Percentiles rank a stretch among this genome's conserved stretches.
These are phyloP conservation scores for Medicago lupulina DNA, from an alignment of 306 rosid genomes.

Conservation along the genomic window DNA sequence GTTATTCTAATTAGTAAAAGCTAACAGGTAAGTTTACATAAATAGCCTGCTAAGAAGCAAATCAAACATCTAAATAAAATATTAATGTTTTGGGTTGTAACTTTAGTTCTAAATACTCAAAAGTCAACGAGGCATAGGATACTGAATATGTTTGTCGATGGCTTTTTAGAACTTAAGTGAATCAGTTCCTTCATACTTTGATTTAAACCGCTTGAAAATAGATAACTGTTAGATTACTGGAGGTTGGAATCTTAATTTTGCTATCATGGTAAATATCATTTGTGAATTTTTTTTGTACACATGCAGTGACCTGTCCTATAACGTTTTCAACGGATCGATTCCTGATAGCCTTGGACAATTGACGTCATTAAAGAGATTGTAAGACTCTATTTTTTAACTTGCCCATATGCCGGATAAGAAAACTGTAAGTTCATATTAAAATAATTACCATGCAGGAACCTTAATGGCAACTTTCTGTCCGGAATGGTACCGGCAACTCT, in stretches of 20 bases:
- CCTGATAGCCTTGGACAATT: conserved; percentile 93
- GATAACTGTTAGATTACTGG: conserved; percentile 12
- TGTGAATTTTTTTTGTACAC: conserved; percentile 38
- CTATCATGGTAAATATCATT: conserved; percentile 38
- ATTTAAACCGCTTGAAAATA: conserved; percentile 22
- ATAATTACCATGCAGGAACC: conserved; percentile 67
- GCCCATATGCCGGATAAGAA: conserved; percentile 22
- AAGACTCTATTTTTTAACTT: conserved; percentile 49
- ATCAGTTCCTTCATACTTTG: conserved; percentile 11
- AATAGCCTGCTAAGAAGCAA: neutral
- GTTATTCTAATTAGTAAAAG: conserved; percentile 24
- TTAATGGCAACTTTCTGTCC: conserved; percentile 76
- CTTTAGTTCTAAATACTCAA: conserved; percentile 1
- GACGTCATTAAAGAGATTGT: conserved; percentile 72
- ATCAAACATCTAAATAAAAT: neutral
- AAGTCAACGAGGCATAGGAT: neutral
- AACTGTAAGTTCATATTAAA: conserved; percentile 30
- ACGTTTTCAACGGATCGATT: conserved; percentile 83
- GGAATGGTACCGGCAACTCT: conserved; percentile 86
- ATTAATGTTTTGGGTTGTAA: neutral
- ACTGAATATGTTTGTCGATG: conserved; percentile 15
- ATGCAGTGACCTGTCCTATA: conserved; percentile 90
- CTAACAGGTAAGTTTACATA: neutral
- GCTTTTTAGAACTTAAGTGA: conserved; percentile 25
- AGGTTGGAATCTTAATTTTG: conserved; percentile 26